A percentile compares a stretch with the other conserved stretches of the same genome.
Conservation (phyloP, 2,329 filamentous ascomycete genomes). For the Cryphonectria nitschkei region DNA sequence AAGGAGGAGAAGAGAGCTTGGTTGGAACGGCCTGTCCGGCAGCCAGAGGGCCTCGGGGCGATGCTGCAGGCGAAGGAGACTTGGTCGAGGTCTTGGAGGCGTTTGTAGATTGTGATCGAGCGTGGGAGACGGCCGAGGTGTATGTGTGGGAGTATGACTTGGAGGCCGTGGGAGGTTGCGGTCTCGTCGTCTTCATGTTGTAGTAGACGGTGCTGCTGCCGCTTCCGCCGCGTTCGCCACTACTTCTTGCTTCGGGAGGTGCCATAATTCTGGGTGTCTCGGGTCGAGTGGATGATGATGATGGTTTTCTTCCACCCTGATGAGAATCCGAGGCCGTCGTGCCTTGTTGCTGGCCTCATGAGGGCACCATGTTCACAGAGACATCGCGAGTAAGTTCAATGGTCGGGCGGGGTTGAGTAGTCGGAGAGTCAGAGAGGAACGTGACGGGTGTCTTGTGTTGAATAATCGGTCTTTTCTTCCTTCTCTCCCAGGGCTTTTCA, state of each 20-base stretch:
- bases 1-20: conserved; percentile 47
- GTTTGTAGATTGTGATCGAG: conserved; percentile 46
- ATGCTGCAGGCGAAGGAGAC: conserved; percentile 55
- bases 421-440: neutral
- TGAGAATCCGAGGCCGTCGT: conserved; percentile 22
- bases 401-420: neutral
- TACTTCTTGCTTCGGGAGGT: conserved; percentile 37
- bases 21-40: conserved; percentile 60
- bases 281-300: conserved; percentile 14
- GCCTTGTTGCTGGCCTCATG: conserved; percentile 20
- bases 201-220: conserved; percentile 43
- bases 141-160: conserved; percentile 35
- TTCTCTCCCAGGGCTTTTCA: neutral
- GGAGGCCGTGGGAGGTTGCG: conserved; percentile 41
- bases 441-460: neutral
- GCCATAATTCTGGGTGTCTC: conserved; percentile 27
- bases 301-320: conserved; percentile 15
- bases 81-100: conserved; percentile 47
- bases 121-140: conserved; percentile 36
- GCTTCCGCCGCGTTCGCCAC: conserved; percentile 30
- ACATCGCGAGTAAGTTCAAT: conserved; percentile 5
- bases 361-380: conserved; percentile 17
- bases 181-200: conserved; percentile 52
- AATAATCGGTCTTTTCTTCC: neutral
- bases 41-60: conserved; percentile 55